phyloP scores from a whole-genome alignment of 2,329 filamentous ascomycete genomes.

The Exserohilum turcica region DNA sequence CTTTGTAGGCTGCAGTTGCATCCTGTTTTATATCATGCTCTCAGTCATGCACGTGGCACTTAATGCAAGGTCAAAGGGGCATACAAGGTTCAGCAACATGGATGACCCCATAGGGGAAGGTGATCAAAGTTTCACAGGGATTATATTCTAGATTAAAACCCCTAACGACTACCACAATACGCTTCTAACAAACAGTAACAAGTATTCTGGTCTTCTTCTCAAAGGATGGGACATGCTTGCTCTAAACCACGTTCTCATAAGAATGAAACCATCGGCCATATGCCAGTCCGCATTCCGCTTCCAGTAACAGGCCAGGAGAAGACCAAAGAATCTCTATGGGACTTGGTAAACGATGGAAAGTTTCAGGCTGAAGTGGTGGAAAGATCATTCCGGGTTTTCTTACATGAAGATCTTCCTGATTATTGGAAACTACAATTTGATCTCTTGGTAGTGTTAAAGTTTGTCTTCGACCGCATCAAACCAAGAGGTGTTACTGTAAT shows the following conservation, averaged over 20 bases:
- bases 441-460: slow-evolving; percentile 7
- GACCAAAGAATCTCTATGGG: not conserved
- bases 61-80: no score
- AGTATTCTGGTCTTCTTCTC: no score
- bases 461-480: slow-evolving; percentile 2
- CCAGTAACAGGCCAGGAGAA: not conserved
- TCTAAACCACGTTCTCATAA: not conserved
- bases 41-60: not conserved
- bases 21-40: not conserved
- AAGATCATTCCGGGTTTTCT: not conserved
- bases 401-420: not conserved
- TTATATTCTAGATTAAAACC: no score
- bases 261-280: not conserved
- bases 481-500: slow-evolving; percentile 3
- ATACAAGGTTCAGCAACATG: not conserved
- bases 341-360: not conserved
- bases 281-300: not conserved
- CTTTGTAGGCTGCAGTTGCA: not conserved
- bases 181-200: no score
- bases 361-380: slow-evolving; percentile 6
- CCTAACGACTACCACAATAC: no score
- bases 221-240: not conserved
- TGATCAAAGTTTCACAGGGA: no score
- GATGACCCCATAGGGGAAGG: no score
- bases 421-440: slow-evolving; percentile 5